phyloP scores from a whole-genome alignment of 768 basidiomycete species.

The Sporobolomyces roseus region DNA sequence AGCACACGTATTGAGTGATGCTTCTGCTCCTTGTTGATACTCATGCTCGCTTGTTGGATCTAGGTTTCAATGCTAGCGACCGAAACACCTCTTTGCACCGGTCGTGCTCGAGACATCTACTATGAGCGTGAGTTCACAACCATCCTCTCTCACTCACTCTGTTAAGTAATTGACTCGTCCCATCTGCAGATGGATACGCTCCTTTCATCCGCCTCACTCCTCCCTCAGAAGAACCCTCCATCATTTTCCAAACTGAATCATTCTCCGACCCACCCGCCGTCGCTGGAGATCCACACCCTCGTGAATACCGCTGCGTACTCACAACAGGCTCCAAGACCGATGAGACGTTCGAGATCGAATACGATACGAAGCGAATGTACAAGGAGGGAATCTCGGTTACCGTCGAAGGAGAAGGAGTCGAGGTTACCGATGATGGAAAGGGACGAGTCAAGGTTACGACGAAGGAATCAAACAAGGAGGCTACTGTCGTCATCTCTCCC shows the following conservation, averaged over 20 bases:
- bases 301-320: conserved; percentile 30
- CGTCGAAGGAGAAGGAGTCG: conserved; percentile 26
- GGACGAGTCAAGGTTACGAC: conserved; percentile 18
- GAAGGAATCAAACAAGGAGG: not conserved
- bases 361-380: conserved; percentile 41
- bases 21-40: too few species aligned
- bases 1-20: too few species aligned
- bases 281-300: conserved; percentile 11
- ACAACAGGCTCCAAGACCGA: conserved; percentile 17
- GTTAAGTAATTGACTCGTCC: not conserved
- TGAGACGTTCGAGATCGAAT: conserved; percentile 32
- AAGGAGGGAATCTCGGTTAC: conserved; percentile 20
- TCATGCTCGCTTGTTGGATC: too few species aligned
- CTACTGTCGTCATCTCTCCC: conserved; percentile 12
- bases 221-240: not conserved
- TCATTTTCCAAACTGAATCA: conserved; percentile 29
- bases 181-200: conserved; percentile 30
- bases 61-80: conserved; percentile 28
- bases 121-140: conserved; percentile 22
- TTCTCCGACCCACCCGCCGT: conserved; percentile 28
- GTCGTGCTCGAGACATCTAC: conserved; percentile 23
- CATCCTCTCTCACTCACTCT: not conserved
- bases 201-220: conserved; percentile 22
- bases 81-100: conserved; percentile 37
- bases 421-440: conserved; percentile 3